A percentile compares a stretch with the other conserved stretches of the same genome.
Evolutionary conservation across 2,329 filamentous ascomycete species (phyloP).

Genomic region (Amauroascus verrucosus): DNA sequence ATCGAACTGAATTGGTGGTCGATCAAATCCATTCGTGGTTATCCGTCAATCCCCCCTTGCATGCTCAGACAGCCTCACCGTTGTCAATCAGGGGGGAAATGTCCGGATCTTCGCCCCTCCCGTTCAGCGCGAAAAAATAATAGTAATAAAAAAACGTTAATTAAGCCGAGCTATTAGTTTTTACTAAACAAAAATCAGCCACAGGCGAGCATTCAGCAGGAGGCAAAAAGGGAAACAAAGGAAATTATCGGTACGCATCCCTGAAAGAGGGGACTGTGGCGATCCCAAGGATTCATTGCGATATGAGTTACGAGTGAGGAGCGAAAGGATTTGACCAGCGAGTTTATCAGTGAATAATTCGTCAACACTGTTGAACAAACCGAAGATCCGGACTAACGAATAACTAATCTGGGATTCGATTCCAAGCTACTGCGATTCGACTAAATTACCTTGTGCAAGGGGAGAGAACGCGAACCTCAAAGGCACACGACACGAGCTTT

Average conservation of each 20-base stretch:
- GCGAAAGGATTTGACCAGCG: background rate
- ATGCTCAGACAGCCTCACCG: background rate
- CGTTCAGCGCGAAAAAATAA: too few species aligned
- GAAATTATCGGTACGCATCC: too few species aligned
- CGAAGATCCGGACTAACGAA: background rate
- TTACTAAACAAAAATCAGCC: too few species aligned
- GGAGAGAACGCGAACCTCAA: background rate
- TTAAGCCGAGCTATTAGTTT: too few species aligned
- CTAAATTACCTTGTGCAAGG: background rate
- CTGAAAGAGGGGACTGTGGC: background rate
- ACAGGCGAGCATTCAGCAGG: too few species aligned
- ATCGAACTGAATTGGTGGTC: background rate
- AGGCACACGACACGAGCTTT: background rate
- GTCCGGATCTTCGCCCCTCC: too few species aligned
- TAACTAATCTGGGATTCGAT: background rate
- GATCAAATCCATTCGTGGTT: background rate
- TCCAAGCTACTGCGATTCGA: slow-evolving; percentile 1
- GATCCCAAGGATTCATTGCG: background rate
- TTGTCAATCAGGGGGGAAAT: too few species aligned
- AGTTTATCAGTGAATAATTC: background rate
- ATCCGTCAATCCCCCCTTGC: background rate
- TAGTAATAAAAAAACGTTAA: too few species aligned
- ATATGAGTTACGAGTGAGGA: background rate
- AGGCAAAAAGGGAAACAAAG: too few species aligned
- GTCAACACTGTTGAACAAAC: background rate